Conservation (phyloP, 495 filamentous ascomycete genomes). For the Hyaloscypha finlandica region DNA sequence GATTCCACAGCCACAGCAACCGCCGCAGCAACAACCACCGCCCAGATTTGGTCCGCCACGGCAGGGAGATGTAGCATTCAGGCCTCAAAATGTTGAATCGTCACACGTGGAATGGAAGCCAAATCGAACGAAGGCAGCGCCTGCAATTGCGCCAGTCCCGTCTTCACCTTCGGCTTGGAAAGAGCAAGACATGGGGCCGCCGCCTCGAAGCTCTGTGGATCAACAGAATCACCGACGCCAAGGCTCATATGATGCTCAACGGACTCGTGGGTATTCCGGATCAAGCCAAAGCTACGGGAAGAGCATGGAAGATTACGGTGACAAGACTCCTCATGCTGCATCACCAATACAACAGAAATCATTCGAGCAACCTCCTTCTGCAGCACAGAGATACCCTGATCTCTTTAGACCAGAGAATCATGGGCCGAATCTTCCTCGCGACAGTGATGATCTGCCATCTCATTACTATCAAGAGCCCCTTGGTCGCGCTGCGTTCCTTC, state of each 20-base stretch:
- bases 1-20: not conserved
- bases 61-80: slow-evolving; percentile 1
- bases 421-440: not conserved
- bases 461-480: slow-evolving; percentile 31
- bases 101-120: slow-evolving; percentile 30
- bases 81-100: slow-evolving; percentile 1
- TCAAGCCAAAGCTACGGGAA: slow-evolving; percentile 12
- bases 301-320: not conserved
- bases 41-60: slow-evolving; percentile 5
- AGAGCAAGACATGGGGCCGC: slow-evolving; percentile 14
- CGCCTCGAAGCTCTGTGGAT: slow-evolving; percentile 19
- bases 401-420: slow-evolving; percentile 31
- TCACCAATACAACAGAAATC: slow-evolving; percentile 23
- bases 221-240: not conserved
- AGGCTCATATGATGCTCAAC: slow-evolving; percentile 24
- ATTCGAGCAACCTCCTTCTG: slow-evolving; percentile 40
- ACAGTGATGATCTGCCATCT: slow-evolving; percentile 22
- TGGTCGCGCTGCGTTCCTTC: slow-evolving; percentile 34
- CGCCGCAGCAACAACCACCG: not conserved
- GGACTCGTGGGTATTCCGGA: slow-evolving; percentile 13
- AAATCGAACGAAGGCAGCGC: slow-evolving; percentile 22
- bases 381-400: slow-evolving; percentile 40
- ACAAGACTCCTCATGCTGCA: slow-evolving; percentile 4
- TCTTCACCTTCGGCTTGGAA: slow-evolving; percentile 14
- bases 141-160: not conserved